Evolutionary conservation across 1,284 basidiomycete species (phyloP), one percentile per base, ranked within the genome.

Genomic region (Apiotrichum gamsii): DNA sequence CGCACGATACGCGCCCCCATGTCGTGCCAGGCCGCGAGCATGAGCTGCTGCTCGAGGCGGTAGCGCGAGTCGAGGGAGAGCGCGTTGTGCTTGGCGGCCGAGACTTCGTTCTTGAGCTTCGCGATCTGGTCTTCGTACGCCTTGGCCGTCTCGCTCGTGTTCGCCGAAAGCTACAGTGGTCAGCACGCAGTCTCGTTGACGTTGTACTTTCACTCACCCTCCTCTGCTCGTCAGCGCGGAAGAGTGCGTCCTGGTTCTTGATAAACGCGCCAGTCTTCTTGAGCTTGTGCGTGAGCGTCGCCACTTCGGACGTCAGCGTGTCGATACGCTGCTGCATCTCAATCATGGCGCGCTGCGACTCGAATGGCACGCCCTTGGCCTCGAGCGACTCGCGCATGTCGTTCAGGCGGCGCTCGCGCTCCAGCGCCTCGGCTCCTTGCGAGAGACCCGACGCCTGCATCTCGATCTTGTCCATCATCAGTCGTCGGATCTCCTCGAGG

Each of bases 391-490:
- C 82, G 38, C 82, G 81, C 37, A 91, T 74, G 57, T 89, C 84
- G 52, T 86, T 87, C 43, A 54, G 42, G 14, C 44, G 32, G 37
- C 45, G 49, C 45, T 51, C 49, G 43, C 87, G 79, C 61, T 85
- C 82, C 30, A 94, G 74, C 78, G 87, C 82, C 65, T 76, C 80
- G 64, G 93, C 90, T 49, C 88, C 77, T 60, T 89, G 85, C 24
- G 82, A 82, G 56, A 93, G 88, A 20, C 86, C 83, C 39, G 90
- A 86, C 56, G 82, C 84, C 69, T 95, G 93, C 38, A 95, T 72
- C 58, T 80, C 87, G 48, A 95, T 84, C 75, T 96, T 96, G 68
- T 96, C 93, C 46, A 94, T 75, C 3, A 97, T 74, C 30, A 96
- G 76, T 5, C 56, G 78, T 59, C 91, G 90, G 65, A 91, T 82